Base-by-base conservation (phyloP, 2,329 filamentous ascomycete species). In the Colletotrichum sansevieriae region DNA sequence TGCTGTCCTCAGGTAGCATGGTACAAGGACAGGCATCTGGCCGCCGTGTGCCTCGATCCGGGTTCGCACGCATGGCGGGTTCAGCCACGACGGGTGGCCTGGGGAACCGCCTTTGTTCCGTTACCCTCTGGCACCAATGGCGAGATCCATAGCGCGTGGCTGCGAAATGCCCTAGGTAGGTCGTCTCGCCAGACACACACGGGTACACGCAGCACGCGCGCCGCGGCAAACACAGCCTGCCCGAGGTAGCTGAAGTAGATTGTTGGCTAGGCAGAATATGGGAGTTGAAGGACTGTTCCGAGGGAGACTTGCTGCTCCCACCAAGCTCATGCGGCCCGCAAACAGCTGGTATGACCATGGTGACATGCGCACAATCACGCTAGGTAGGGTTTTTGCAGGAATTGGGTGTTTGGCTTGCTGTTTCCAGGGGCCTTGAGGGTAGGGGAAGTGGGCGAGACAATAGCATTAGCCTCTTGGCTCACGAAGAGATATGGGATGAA, bases 21-120 rank as follows among this genome's bases (percentile, higher is more conserved):
- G 35, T 56, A 68, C 65, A 35, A 46, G n/a, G 46, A 35, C 55
- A 39, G 43, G 55, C 44, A 60, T 60, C 46, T 37, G 65, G 1
- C 62, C 65, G 62, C 62, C 61, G 39, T 54, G 60, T 65, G 55
- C 65, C 55, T 56, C 55, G 55, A 54, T 55, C 43, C 55, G 41
- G 57, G 15, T 22, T 68, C 64, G 49, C 51, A 63, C 51, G 54
- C 60, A 68, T 58, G 61, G 60, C 46, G 46, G 58, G 46, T 44
- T 22, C 33, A 68, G 61, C 54, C 37, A 58, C 65, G 62, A 52
- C 62, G 54, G 57, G 61, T 49, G 54, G 44, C 29, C 65, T 58
- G 46, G 65, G 62, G 43, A 37, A 65, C 62, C 47, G 39, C 39
- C 62, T 65, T 65, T 68, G 61, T 65, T 57, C 41, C 54, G 62